These are phyloP conservation scores for Candida chauliodis DNA, from an alignment of 805 yeast genomes.

Conservation along the genomic window DNA sequence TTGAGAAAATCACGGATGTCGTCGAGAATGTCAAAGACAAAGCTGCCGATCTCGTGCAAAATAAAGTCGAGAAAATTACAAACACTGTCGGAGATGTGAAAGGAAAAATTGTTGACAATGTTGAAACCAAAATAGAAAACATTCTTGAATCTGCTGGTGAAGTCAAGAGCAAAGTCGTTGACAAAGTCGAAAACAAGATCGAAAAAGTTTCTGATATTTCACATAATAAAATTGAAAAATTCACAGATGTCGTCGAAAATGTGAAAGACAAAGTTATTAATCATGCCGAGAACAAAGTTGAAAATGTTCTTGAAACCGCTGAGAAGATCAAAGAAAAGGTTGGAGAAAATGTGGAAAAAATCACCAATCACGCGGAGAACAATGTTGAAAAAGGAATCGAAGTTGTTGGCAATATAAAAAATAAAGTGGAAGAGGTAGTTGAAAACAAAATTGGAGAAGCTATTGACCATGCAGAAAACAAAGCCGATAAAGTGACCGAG, in stretches of 20 bases:
- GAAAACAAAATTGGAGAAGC: background rate
- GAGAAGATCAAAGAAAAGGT: background rate
- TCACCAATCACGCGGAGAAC: background rate
- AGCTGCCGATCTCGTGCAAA: background rate
- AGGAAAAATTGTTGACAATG: background rate
- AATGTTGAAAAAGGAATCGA: background rate
- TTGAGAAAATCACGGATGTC: background rate
- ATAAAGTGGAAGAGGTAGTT: background rate
- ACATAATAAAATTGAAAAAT: background rate
- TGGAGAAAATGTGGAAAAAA: background rate
- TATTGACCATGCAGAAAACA: background rate
- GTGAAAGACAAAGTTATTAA: background rate
- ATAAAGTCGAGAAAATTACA: background rate
- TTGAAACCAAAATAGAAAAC: background rate
- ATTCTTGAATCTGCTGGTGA: background rate
- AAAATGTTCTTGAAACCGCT: background rate
- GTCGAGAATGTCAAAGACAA: background rate
- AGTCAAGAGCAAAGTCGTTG: background rate
- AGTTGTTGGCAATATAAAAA: background rate
- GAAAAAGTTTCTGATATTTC: background rate
- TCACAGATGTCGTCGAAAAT: background rate
- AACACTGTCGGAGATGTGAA: background rate
- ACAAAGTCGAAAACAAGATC: background rate
- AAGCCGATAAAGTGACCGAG: background rate
- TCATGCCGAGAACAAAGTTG: background rate